Evolutionary conservation across 768 basidiomycete species (phyloP).

Genomic region (Lentinula edodes): DNA sequence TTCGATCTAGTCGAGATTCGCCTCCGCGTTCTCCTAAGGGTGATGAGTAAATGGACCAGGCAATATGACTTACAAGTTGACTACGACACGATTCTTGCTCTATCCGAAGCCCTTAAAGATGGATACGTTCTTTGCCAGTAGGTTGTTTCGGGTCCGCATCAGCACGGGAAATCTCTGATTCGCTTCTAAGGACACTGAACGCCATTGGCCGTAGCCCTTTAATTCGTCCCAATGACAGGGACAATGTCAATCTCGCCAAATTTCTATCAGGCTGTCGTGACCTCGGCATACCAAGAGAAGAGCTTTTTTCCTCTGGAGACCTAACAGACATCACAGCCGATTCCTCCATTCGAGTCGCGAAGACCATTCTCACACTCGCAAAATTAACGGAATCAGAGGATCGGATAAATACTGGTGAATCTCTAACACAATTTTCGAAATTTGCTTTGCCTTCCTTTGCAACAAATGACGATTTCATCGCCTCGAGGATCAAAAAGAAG

Average conservation of each 20-base stretch:
- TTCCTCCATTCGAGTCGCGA: slow-evolving; percentile 44
- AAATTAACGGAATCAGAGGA: slow-evolving; percentile 28
- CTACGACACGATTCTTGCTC: slow-evolving; percentile 19
- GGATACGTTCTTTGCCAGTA: slow-evolving; percentile 65
- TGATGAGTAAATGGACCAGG: slow-evolving; percentile 12
- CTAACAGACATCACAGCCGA: slow-evolving; percentile 42
- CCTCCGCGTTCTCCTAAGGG: slow-evolving; percentile 10
- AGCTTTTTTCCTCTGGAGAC: slow-evolving; percentile 43
- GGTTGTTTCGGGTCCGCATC: slow-evolving; percentile 21
- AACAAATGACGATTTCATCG: background rate
- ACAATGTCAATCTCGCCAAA: slow-evolving; percentile 50
- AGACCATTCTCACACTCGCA: slow-evolving; percentile 44
- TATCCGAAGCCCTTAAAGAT: slow-evolving; percentile 54
- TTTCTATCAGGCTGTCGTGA: slow-evolving; percentile 45
- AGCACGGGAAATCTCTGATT: background rate
- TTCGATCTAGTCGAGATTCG: slow-evolving; percentile 16
- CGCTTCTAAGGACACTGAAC: slow-evolving; percentile 21
- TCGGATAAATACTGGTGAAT: background rate
- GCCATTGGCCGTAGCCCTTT: slow-evolving; percentile 43
- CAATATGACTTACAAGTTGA: slow-evolving; percentile 7
- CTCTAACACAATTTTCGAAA: slow-evolving; percentile 5
- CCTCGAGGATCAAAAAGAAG: background rate
- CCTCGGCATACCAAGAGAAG: slow-evolving; percentile 35
- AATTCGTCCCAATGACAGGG: slow-evolving; percentile 39
- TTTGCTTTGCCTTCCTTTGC: background rate